Evolutionary conservation across 2,329 filamentous ascomycete genomes (phyloP).

Genomic region (Paramyrothecium sp.): DNA sequence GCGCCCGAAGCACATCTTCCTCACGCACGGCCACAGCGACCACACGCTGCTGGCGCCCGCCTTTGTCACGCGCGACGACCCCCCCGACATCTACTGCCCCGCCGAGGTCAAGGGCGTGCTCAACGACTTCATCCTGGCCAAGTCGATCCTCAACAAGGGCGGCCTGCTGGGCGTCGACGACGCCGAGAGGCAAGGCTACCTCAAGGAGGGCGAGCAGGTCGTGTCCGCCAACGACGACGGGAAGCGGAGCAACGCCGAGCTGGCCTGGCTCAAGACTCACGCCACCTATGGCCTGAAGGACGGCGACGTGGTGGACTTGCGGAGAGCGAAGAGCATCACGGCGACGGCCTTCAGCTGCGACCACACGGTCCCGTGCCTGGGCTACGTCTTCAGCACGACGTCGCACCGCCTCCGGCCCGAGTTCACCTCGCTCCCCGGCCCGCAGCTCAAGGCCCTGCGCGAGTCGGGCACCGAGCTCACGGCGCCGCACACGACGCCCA

Average conservation of each 20-base stretch:
- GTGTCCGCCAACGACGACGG: conserved; percentile 10
- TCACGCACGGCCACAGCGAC: conserved; percentile 49
- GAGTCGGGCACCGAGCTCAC: conserved; percentile 37
- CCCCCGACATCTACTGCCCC: conserved; percentile 45
- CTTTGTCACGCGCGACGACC: conserved; percentile 41
- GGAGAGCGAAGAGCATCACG: conserved; percentile 31
- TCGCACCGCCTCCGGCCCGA: conserved; percentile 37
- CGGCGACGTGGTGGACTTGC: conserved; percentile 34
- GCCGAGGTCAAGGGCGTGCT: conserved; percentile 35
- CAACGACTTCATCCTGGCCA: conserved; percentile 37
- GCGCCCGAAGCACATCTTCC: conserved; percentile 47
- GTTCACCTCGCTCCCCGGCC: conserved; percentile 31
- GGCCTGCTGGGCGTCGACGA: conserved; percentile 30
- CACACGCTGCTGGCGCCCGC: conserved; percentile 41
- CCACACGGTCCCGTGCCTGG: conserved; percentile 46
- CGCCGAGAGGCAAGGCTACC: conserved; percentile 10
- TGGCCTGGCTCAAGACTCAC: conserved; percentile 34
- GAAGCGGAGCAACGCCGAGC: conserved; percentile 11
- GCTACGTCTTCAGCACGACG: conserved; percentile 42
- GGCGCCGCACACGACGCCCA: conserved; percentile 31
- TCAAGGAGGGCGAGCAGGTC: conserved; percentile 9
- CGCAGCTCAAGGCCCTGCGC: conserved; percentile 36
- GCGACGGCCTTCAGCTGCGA: conserved; percentile 43
- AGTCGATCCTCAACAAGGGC: conserved; percentile 40
- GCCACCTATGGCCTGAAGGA: conserved; percentile 32